Base-by-base conservation (phyloP, 2,329 filamentous ascomycete genomes). In the Colletotrichum eleusines region DNA sequence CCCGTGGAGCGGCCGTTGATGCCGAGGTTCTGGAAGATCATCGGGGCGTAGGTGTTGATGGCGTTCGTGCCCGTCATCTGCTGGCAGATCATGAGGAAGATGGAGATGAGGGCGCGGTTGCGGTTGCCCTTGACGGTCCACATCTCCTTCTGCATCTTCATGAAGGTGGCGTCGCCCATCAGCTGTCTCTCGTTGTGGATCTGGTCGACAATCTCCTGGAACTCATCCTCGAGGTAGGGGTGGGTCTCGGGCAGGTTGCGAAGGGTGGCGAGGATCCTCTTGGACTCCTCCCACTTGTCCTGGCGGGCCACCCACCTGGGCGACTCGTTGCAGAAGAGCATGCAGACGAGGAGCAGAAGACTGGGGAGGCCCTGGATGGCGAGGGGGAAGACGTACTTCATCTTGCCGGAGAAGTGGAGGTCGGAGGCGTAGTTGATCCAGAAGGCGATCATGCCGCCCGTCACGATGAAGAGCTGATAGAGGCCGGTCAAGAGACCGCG, bases 201-300 rank as follows among this genome's bases (percentile, higher is more conserved):
- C 77, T 88, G 85, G 7, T 83, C 79, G 44, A 83, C 82, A 64
- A 90, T 89, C 73, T 88, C 86, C 38, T 83, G 80, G 74, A 89
- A 86, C 75, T 90, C 88, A 0, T 85, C 82, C 64, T 84, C 81
- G n/a, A 90, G 76, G 75, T 89, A 89, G 0, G 84, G 83, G 74
- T 90, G 87, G 14, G 81, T 80, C 14, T 81, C 67, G 1, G 84
- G 82, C 3, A 92, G 81, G 66, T 87, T 82, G 48, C 90, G 87
- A 53, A 92, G 84, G 54, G 81, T 83, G 16, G 84, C 81, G 20
- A 93, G 84, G 2, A 88, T 85, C 0, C 63, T 67, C 54, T 85
- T 86, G 18, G 90, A 87, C 66, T 90, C 85, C 73, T 92, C 90
- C 89, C 89, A 91, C 54, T 85, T 84, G 76, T 91, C 89, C 75